Conservation (phyloP, 2,329 filamentous ascomycete genomes). For the Xylaria polymorpha region DNA sequence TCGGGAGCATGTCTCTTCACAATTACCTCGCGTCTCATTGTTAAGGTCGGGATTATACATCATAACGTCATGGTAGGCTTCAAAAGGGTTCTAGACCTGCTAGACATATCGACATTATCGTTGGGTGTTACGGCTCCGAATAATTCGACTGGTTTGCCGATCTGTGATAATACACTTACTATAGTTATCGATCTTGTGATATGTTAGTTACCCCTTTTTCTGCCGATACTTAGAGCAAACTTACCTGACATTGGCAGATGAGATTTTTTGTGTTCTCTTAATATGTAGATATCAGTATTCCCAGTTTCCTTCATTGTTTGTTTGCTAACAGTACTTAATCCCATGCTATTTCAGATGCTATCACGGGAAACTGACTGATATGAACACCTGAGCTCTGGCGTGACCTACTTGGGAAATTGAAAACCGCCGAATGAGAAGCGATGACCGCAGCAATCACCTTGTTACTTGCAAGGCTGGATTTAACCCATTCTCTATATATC, state of each 20-base stretch:
- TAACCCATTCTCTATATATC: constrained; percentile 57
- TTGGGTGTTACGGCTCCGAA: constrained; percentile 26
- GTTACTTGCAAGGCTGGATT: constrained; percentile 47
- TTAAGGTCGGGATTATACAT: neutral
- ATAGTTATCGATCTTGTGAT: constrained; percentile 47
- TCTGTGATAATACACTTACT: constrained; percentile 51
- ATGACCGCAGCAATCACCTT: neutral
- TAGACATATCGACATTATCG: constrained; percentile 10
- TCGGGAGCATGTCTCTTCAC: neutral
- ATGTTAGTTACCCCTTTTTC: constrained; percentile 43
- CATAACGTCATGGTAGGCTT: constrained; percentile 13
- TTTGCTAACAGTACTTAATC: constrained; percentile 48
- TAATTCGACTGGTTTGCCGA: constrained; percentile 43
- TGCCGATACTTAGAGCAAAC: neutral
- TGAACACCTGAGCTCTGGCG: constrained; percentile 54
- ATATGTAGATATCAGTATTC: constrained; percentile 46
- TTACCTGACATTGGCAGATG: constrained; percentile 15
- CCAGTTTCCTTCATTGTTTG: neutral
- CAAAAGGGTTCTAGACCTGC: constrained; percentile 14
- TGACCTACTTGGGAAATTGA: constrained; percentile 57
- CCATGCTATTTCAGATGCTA: constrained; percentile 55
- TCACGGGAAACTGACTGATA: neutral
- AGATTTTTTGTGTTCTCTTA: constrained; percentile 58
- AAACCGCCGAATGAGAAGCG: constrained; percentile 52
- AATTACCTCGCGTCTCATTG: neutral